Percentiles rank a stretch among this genome's conserved stretches.
These are phyloP conservation scores for Chlorella ohadii DNA, from an alignment of 139 green algal genomes.

Conservation along the genomic window DNA sequence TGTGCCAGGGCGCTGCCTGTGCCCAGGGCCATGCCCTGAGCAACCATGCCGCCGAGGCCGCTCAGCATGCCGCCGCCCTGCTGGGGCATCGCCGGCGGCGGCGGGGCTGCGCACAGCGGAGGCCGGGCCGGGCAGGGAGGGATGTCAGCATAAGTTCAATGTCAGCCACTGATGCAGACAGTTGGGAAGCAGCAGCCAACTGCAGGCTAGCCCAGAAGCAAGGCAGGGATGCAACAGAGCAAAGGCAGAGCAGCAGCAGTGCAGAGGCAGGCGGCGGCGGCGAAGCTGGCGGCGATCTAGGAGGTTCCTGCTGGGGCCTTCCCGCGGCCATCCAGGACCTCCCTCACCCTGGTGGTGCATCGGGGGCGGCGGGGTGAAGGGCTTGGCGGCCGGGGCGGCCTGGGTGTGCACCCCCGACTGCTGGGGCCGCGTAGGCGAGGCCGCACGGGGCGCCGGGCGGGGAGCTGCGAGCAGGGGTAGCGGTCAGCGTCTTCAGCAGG, in stretches of 20 bases:
- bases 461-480: conserved; percentile 1
- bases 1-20: conserved; percentile 87
- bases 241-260: neutral
- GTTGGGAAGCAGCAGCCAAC: neutral
- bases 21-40: conserved; percentile 79
- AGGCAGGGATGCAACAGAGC: too few species aligned
- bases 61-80: conserved; percentile 81
- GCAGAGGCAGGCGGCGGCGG: neutral
- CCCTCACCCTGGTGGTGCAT: conserved; percentile 28
- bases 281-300: neutral
- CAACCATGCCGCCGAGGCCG: conserved; percentile 82
- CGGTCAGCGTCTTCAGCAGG: neutral
- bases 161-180: neutral
- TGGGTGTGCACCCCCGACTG: conserved; percentile 12
- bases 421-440: neutral
- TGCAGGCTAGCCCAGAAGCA: too few species aligned
- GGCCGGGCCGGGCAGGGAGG: neutral
- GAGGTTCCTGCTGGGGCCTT: neutral
- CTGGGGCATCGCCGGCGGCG: conserved; percentile 47
- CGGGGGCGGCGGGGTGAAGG: conserved; percentile 7
- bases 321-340: too few species aligned
- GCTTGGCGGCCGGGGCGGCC: neutral
- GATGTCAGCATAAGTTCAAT: neutral
- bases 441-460: conserved; percentile 7
- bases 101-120: conserved; percentile 19